Evolutionary conservation across 352 stramenopile species (phyloP).

Genomic region (Phytophthora uliginosa): DNA sequence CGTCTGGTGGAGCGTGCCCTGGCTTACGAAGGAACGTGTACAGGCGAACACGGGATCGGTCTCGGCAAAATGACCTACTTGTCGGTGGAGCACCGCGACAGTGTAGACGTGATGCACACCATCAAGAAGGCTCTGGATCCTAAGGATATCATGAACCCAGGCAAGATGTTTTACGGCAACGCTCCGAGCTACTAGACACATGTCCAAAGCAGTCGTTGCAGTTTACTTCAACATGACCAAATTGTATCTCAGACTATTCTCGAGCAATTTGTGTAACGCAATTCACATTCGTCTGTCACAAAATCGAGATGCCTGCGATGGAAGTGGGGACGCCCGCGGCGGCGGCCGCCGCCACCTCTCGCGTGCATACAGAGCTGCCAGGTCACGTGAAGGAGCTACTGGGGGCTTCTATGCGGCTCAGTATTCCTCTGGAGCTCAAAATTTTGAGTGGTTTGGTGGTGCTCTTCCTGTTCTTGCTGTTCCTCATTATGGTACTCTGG

Average conservation of each 20-base stretch:
- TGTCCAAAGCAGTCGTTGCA: background rate
- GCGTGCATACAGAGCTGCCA: slow-evolving; percentile 31
- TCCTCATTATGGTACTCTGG: slow-evolving; percentile 87
- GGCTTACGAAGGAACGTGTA: slow-evolving; percentile 95
- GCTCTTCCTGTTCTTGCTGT: slow-evolving; percentile 84
- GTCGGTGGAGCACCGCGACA: slow-evolving; percentile 89
- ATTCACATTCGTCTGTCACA: background rate
- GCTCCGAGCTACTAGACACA: background rate
- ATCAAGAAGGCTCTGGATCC: slow-evolving; percentile 97
- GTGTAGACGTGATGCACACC: slow-evolving; percentile 92
- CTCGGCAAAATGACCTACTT: slow-evolving; percentile 96
- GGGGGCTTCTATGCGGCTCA: slow-evolving; percentile 40
- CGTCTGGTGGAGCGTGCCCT: slow-evolving; percentile 80
- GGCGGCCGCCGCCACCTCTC: slow-evolving; percentile 9
- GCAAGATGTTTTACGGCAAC: slow-evolving; percentile 94
- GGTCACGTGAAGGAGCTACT: slow-evolving; percentile 45
- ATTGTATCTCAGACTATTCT: slow-evolving; percentile 10
- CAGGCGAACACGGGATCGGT: slow-evolving; percentile 97
- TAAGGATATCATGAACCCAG: slow-evolving; percentile 97
- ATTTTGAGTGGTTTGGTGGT: slow-evolving; percentile 70
- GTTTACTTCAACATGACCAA: slow-evolving; percentile 19
- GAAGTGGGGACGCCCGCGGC: slow-evolving; percentile 14
- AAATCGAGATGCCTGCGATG: slow-evolving; percentile 5
- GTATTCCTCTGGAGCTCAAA: slow-evolving; percentile 73
- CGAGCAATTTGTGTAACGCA: background rate